Percentiles rank a stretch among this genome's conserved stretches.
phyloP scores from a whole-genome alignment of 2,329 filamentous ascomycete species.

The Dothideomycetidae sp. region DNA sequence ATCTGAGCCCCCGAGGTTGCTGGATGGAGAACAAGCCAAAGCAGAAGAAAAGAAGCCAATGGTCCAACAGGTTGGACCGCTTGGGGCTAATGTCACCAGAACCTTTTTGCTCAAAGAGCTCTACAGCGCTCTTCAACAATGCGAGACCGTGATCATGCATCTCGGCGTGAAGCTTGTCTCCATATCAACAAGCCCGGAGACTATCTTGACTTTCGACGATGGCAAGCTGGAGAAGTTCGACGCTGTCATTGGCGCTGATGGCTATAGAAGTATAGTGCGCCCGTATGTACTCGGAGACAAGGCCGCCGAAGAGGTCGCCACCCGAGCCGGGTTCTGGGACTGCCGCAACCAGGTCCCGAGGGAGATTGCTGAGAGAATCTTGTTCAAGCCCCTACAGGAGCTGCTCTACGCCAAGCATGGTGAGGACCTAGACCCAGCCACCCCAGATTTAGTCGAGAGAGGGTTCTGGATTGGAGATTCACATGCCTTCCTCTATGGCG shows the following conservation, averaged over 20 bases:
- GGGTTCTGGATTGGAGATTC: not conserved
- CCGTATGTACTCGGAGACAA: not conserved
- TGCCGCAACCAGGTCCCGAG: not conserved
- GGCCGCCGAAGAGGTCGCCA: not conserved
- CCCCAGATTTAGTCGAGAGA: not conserved
- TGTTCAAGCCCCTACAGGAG: not conserved
- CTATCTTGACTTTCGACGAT: too few relatives aligned
- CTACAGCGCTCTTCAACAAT: too few relatives aligned
- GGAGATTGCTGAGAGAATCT: not conserved
- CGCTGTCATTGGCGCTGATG: not conserved
- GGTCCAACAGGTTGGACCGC: too few relatives aligned
- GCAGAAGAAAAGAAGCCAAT: too few relatives aligned
- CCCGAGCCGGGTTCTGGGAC: not conserved
- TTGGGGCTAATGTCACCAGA: too few relatives aligned
- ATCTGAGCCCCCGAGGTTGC: too few relatives aligned
- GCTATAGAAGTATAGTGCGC: not conserved
- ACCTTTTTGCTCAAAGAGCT: too few relatives aligned
- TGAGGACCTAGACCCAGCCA: not conserved
- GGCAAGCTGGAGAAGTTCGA: too few relatives aligned
- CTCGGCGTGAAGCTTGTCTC: too few relatives aligned
- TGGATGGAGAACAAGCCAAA: too few relatives aligned
- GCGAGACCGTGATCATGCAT: too few relatives aligned
- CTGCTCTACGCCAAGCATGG: not conserved
- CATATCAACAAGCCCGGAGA: too few relatives aligned
- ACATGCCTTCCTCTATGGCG: not conserved